Percentiles rank a stretch among this genome's conserved stretches.
These are phyloP conservation scores for Rhizopogon vesiculosus DNA, from an alignment of 768 basidiomycete genomes.

Conservation along the genomic window DNA sequence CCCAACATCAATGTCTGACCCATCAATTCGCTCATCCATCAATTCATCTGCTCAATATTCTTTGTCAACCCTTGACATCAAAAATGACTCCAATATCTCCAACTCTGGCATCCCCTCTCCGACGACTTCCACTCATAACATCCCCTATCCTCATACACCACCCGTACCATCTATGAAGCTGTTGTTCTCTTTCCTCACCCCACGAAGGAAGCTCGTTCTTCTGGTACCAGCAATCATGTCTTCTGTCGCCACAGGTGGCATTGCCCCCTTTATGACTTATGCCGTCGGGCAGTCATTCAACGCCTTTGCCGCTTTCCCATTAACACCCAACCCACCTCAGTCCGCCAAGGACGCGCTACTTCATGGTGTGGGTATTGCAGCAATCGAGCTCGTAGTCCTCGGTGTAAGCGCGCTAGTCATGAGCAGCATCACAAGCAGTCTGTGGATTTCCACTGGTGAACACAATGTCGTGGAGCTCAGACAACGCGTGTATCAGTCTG, in stretches of 20 bases:
- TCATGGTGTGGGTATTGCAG: conserved; percentile 52
- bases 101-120: conserved; percentile 4
- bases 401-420: conserved; percentile 63
- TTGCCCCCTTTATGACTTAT: conserved; percentile 84
- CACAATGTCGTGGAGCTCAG: conserved; percentile 67
- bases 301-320: conserved; percentile 58
- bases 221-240: conserved; percentile 60
- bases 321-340: conserved; percentile 33
- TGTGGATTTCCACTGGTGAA: conserved; percentile 92
- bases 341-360: conserved; percentile 47
- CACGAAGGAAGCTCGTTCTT: conserved; percentile 49
- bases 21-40: conserved; percentile 15
- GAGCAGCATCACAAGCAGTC: conserved; percentile 65
- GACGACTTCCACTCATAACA: conserved; percentile 10
- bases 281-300: conserved; percentile 77
- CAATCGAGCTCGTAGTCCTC: conserved; percentile 63
- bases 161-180: conserved; percentile 53
- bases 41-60: conserved; percentile 3
- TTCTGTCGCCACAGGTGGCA: conserved; percentile 60
- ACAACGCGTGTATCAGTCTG: conserved; percentile 59
- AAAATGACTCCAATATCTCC: conserved; percentile 5
- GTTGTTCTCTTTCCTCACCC: conserved; percentile 63
- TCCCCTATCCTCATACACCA: conserved; percentile 19
- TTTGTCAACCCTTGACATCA: conserved; percentile 17
- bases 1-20: conserved; percentile 10